These are phyloP conservation scores for Fusarium brachygibbosum DNA, from an alignment of 2,329 filamentous ascomycete species.

Conservation along the genomic window DNA sequence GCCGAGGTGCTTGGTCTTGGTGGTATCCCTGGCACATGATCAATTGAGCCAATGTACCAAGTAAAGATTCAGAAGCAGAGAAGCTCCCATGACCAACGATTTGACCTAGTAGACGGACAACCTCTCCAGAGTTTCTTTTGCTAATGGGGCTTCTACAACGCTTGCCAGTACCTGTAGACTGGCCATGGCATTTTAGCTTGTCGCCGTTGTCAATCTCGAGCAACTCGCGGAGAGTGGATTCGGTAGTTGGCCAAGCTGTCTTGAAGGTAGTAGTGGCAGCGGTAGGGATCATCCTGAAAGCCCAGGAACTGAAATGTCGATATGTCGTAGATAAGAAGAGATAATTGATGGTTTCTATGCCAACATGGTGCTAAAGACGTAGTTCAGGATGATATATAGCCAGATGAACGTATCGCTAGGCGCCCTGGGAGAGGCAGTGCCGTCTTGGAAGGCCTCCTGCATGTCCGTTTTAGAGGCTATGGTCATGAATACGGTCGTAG, in stretches of 20 bases:
- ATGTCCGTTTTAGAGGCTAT: conserved; percentile 6
- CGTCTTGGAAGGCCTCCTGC: conserved; percentile 19
- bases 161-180: background rate
- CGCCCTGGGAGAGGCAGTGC: conserved; percentile 23
- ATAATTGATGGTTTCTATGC: conserved; percentile 34
- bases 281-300: conserved; percentile 21
- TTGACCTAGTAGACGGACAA: conserved; percentile 25
- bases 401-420: conserved; percentile 5
- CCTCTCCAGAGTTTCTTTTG: conserved; percentile 2
- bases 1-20: background rate
- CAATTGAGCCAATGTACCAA: conserved; percentile 31
- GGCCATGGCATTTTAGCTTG: conserved; percentile 27
- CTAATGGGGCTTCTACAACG: conserved; percentile 18
- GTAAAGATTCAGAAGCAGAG: conserved; percentile 22
- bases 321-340: background rate
- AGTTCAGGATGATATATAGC: conserved; percentile 37
- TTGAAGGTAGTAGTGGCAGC: background rate
- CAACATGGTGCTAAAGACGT: conserved; percentile 13
- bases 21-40: conserved; percentile 35
- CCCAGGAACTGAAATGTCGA: background rate
- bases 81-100: conserved; percentile 25
- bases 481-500: conserved; percentile 28
- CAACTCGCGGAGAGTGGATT: conserved; percentile 13
- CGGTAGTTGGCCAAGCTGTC: conserved; percentile 26
- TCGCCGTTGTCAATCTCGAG: conserved; percentile 18